Evolutionary conservation across 805 yeast genomes (phyloP).

Genomic region (Saccharomycopsis schoenii): DNA sequence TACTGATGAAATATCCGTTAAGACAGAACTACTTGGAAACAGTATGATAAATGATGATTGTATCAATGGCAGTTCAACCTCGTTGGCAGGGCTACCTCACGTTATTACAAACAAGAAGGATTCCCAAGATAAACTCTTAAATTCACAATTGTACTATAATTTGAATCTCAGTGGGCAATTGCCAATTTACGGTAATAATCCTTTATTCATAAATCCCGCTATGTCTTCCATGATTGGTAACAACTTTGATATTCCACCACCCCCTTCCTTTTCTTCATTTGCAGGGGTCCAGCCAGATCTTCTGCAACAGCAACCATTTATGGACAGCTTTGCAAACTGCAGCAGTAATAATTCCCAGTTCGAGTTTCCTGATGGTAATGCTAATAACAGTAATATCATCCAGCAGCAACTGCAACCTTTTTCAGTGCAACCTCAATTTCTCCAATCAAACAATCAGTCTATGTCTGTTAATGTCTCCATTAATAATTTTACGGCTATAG

Average conservation of each 20-base stretch:
- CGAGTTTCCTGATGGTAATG: neutral
- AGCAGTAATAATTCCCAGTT: neutral
- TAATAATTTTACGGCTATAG: neutral
- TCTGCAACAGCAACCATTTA: neutral
- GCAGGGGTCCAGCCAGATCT: neutral
- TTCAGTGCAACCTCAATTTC: conserved; percentile 16
- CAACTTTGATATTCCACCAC: neutral
- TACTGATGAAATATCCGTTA: neutral
- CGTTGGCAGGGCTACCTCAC: neutral
- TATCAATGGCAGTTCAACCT: neutral
- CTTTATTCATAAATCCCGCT: neutral
- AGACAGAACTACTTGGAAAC: neutral
- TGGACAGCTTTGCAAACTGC: neutral
- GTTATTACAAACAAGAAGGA: neutral
- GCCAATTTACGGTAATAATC: neutral
- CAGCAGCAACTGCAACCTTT: conserved; percentile 4
- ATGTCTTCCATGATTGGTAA: neutral
- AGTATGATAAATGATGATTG: neutral
- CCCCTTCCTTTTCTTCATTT: neutral
- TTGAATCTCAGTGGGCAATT: neutral
- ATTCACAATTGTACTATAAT: neutral
- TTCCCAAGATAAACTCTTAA: neutral
- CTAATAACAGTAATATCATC: neutral
- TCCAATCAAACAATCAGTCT: conserved; percentile 18
- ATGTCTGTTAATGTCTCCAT: neutral